Conservation (phyloP, 257 asterid genomes). For the Anisodus tanguticus region DNA sequence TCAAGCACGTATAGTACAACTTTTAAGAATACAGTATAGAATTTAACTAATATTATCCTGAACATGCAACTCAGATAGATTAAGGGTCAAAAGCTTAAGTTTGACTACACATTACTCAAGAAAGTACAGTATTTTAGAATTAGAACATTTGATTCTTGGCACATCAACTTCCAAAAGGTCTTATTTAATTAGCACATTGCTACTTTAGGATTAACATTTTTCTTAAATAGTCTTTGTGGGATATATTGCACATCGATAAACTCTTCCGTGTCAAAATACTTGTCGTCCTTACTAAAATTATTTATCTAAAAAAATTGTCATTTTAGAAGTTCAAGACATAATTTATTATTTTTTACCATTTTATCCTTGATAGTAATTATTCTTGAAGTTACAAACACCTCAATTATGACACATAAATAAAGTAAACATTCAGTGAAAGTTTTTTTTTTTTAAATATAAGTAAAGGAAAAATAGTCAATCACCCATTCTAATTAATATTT, state of each 20-base stretch:
- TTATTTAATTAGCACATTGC: constrained; percentile 5
- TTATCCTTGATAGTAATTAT: too few species aligned
- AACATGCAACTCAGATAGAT: constrained; percentile 21
- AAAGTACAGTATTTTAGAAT: constrained; percentile 1
- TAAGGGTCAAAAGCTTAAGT: constrained; percentile 22
- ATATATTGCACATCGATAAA: not conserved
- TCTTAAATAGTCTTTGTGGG: not conserved
- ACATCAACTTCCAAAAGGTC: constrained; percentile 17
- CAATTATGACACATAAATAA: too few species aligned
- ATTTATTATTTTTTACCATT: too few species aligned
- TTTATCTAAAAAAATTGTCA: too few species aligned
- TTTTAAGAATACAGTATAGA: constrained; percentile 11
- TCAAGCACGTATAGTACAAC: not conserved
- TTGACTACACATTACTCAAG: constrained; percentile 27
- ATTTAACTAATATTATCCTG: constrained; percentile 5
- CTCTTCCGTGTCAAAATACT: too few species aligned
- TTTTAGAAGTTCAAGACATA: too few species aligned
- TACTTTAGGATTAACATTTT: not conserved
- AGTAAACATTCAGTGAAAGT: too few species aligned
- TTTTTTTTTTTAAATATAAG: too few species aligned
- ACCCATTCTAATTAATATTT: too few species aligned
- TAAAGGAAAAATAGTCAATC: too few species aligned
- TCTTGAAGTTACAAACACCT: too few species aligned
- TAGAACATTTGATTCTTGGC: constrained; percentile 26
- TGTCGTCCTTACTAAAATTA: too few species aligned